Evolutionary conservation across 768 basidiomycete species (phyloP).

Genomic region (Hirschioporus abietinus): DNA sequence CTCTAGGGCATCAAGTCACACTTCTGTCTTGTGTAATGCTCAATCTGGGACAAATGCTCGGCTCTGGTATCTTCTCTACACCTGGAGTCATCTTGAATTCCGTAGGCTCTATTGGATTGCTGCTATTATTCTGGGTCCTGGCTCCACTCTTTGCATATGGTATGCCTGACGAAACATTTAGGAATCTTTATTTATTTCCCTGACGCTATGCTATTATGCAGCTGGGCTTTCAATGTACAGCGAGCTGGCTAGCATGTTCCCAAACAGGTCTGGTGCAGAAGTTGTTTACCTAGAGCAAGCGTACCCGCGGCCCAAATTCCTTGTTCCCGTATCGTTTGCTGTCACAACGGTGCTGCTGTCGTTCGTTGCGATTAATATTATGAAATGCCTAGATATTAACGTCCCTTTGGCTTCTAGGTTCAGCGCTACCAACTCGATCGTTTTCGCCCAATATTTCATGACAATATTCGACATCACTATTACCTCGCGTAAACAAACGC

Average conservation of each 20-base stretch:
- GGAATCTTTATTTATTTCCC: not conserved
- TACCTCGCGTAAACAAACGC: conserved; percentile 17
- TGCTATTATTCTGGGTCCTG: conserved; percentile 24
- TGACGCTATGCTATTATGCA: conserved; percentile 9
- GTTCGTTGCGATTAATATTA: conserved; percentile 11
- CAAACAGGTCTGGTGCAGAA: conserved; percentile 43
- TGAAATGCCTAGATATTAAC: not conserved
- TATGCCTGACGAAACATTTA: not conserved
- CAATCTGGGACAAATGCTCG: conserved; percentile 18
- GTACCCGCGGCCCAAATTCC: conserved; percentile 36
- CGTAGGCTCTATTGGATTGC: conserved; percentile 22
- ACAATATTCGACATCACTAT: conserved; percentile 15
- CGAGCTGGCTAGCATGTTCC: conserved; percentile 43
- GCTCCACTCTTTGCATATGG: conserved; percentile 18
- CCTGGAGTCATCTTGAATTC: conserved; percentile 21
- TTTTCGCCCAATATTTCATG: conserved; percentile 24
- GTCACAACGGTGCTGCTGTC: conserved; percentile 25
- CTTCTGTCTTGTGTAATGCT: conserved; percentile 18
- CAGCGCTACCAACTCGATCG: conserved; percentile 20
- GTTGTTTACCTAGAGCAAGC: conserved; percentile 42
- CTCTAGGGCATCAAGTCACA: conserved; percentile 20
- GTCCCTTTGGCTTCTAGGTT: conserved; percentile 8
- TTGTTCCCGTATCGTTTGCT: conserved; percentile 40
- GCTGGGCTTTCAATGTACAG: conserved; percentile 35
- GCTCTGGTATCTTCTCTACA: conserved; percentile 27